Conservation (phyloP, 257 asterid genomes). For the Phtheirospermum japonicum region DNA sequence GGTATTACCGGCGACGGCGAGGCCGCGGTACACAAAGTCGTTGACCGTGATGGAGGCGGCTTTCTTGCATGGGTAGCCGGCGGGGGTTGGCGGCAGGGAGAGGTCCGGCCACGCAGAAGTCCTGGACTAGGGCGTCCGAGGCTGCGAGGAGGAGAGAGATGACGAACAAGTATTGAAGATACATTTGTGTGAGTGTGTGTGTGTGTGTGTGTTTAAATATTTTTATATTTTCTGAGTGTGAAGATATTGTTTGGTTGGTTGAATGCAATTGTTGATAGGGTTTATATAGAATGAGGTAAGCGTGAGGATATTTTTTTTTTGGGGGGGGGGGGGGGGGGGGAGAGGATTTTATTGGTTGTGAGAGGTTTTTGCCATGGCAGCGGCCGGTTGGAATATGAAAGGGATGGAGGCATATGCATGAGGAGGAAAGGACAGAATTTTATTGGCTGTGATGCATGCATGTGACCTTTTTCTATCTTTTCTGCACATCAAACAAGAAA, state of each 20-base stretch:
- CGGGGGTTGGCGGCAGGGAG: conserved; percentile 42
- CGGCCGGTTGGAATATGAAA: too few species aligned
- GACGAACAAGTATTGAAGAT: conserved; percentile 25
- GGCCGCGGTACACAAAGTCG: conserved; percentile 57
- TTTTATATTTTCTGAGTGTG: conserved; percentile 7
- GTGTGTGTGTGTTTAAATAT: neutral
- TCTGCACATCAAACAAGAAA: conserved; percentile 28
- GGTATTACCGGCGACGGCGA: conserved; percentile 60
- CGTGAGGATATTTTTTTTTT: conserved; percentile 17
- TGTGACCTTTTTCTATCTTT: conserved; percentile 31
- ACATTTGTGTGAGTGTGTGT: conserved; percentile 22
- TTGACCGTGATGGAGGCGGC: conserved; percentile 39
- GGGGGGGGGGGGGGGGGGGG: too few species aligned
- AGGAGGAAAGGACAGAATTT: conserved; percentile 20
- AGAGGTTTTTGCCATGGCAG: conserved; percentile 21
- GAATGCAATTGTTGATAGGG: too few species aligned
- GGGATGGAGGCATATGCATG: neutral
- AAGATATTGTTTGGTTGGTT: too few species aligned
- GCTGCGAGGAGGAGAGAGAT: conserved; percentile 28
- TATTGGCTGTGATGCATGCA: conserved; percentile 33
- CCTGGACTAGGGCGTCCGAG: conserved; percentile 48
- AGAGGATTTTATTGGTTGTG: conserved; percentile 20
- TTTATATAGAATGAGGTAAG: conserved; percentile 26
- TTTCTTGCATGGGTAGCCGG: conserved; percentile 86
- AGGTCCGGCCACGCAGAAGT: conserved; percentile 88